phyloP scores from a whole-genome alignment of 805 yeast genomes.

The Candida nitratophila region DNA sequence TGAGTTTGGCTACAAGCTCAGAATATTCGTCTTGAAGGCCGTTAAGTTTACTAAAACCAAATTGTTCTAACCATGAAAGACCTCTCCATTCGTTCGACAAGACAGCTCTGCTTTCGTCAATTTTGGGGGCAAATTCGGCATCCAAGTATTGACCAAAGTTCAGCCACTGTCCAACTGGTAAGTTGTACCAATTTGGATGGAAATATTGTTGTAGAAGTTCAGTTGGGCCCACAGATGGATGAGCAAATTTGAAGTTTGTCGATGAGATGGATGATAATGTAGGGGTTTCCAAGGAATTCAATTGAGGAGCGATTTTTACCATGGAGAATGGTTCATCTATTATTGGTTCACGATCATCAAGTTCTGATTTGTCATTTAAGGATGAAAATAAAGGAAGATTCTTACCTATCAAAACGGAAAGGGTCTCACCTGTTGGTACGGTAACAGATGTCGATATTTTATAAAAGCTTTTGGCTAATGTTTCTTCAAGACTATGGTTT shows the following conservation, averaged over 20 bases:
- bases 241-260: slow-evolving; percentile 9
- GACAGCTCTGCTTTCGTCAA: slow-evolving; percentile 53
- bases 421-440: slow-evolving; percentile 57
- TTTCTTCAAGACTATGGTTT: slow-evolving; percentile 26
- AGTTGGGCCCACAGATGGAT: slow-evolving; percentile 28
- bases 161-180: slow-evolving; percentile 64
- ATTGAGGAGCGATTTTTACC: slow-evolving; percentile 62
- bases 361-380: slow-evolving; percentile 50
- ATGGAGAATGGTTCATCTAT: slow-evolving; percentile 62
- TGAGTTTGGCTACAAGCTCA: slow-evolving; percentile 4
- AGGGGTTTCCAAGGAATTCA: slow-evolving; percentile 26
- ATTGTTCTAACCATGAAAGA: slow-evolving; percentile 45
- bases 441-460: slow-evolving; percentile 48
- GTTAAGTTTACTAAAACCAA: slow-evolving; percentile 36
- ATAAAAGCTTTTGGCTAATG: slow-evolving; percentile 50
- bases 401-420: slow-evolving; percentile 48
- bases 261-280: slow-evolving; percentile 42
- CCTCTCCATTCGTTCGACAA: slow-evolving; percentile 45
- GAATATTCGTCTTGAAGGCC: slow-evolving; percentile 11
- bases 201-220: slow-evolving; percentile 47
- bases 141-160: slow-evolving; percentile 30
- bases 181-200: slow-evolving; percentile 58
- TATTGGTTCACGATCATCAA: slow-evolving; percentile 67
- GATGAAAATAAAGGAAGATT: slow-evolving; percentile 80
- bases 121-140: slow-evolving; percentile 57